Percentiles rank a stretch among this genome's conserved stretches.
phyloP scores from a whole-genome alignment of 495 filamentous ascomycete genomes.

The Neurospora sp. region DNA sequence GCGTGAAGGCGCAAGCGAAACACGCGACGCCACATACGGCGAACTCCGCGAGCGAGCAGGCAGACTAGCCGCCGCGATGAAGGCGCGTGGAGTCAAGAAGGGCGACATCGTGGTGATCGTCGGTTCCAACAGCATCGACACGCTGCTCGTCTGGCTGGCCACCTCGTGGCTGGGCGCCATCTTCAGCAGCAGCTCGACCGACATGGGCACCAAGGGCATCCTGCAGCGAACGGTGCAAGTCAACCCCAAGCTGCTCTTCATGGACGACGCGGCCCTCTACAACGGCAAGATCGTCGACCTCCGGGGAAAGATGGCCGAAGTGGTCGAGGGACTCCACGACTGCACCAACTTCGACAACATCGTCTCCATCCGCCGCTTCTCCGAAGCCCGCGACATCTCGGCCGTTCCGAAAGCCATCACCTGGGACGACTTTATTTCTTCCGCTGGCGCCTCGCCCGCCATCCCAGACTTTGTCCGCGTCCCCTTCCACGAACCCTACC shows the following conservation, averaged over 20 bases:
- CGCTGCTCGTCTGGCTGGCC: constrained; percentile 55
- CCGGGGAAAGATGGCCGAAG: constrained; percentile 57
- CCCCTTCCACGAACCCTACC: constrained; percentile 57
- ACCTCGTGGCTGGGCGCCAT: constrained; percentile 56
- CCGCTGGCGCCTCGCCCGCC: constrained; percentile 24
- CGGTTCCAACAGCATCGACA: constrained; percentile 64
- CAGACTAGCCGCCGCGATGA: constrained; percentile 50
- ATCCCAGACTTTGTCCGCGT: constrained; percentile 45
- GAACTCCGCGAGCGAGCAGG: constrained; percentile 49
- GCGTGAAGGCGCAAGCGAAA: constrained; percentile 53
- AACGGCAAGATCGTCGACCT: constrained; percentile 68
- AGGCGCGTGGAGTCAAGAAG: constrained; percentile 48
- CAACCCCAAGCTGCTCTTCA: constrained; percentile 58
- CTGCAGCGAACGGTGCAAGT: constrained; percentile 65
- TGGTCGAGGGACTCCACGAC: constrained; percentile 48
- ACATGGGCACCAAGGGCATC: constrained; percentile 71
- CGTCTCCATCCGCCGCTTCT: constrained; percentile 57
- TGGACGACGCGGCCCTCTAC: constrained; percentile 70
- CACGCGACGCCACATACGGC: constrained; percentile 51
- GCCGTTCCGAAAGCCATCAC: constrained; percentile 44
- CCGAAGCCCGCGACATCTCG: constrained; percentile 46
- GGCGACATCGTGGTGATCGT: constrained; percentile 67
- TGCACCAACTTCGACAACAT: constrained; percentile 52
- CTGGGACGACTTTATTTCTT: constrained; percentile 41
- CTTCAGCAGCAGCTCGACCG: constrained; percentile 62